These are phyloP conservation scores for Talaromyces ruber DNA, from an alignment of 495 filamentous ascomycete species.

Conservation along the genomic window DNA sequence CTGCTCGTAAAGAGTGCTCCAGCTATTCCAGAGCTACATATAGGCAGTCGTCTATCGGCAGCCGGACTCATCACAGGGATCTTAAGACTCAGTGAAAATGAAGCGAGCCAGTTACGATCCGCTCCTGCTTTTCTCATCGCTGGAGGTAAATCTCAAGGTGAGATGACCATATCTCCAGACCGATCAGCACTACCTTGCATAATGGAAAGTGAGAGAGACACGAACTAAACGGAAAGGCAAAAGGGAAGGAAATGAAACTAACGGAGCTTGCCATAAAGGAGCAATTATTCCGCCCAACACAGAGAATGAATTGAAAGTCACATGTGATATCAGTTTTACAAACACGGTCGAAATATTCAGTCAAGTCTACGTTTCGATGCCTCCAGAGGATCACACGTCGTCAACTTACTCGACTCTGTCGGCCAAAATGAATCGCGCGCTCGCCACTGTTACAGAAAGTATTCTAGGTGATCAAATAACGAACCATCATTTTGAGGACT, in stretches of 20 bases:
- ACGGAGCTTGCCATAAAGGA: not conserved
- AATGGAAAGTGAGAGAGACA: too few species aligned
- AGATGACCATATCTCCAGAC: not conserved
- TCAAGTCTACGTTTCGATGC: constrained; percentile 37
- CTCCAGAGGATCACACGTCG: constrained; percentile 41
- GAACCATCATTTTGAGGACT: constrained; percentile 15
- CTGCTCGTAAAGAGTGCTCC: constrained; percentile 48
- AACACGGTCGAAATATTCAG: constrained; percentile 37
- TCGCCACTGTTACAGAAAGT: constrained; percentile 24
- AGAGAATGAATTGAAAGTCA: constrained; percentile 1
- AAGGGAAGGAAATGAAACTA: constrained; percentile 4
- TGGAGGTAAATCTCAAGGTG: constrained; percentile 17
- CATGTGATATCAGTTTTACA: constrained; percentile 27
- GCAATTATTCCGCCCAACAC: not conserved
- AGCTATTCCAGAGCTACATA: constrained; percentile 33
- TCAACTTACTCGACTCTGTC: constrained; percentile 31
- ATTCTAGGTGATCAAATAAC: constrained; percentile 20
- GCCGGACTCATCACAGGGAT: constrained; percentile 47
- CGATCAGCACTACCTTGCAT: too few species aligned
- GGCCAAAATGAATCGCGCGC: constrained; percentile 30
- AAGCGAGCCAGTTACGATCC: not conserved
- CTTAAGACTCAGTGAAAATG: constrained; percentile 7
- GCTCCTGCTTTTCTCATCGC: constrained; percentile 5
- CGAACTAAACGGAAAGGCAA: too few species aligned
- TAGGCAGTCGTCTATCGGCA: constrained; percentile 43